phyloP scores from a whole-genome alignment of 495 filamentous ascomycete species.

The Penicillium malachiteum region DNA sequence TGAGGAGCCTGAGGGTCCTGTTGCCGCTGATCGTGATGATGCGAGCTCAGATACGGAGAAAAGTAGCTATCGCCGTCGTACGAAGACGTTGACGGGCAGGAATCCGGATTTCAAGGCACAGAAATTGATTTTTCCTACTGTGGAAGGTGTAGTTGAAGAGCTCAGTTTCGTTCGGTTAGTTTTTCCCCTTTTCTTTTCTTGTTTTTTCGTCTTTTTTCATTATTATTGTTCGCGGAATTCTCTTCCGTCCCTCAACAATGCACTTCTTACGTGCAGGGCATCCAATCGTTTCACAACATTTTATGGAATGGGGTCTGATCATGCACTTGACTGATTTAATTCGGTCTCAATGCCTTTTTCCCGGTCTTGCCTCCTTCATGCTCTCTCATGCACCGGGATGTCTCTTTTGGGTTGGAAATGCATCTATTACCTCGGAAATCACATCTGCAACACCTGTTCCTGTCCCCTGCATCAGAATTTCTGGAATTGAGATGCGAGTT shows the following conservation, averaged over 20 bases:
- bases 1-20: slow-evolving; percentile 49
- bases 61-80: slow-evolving; percentile 68
- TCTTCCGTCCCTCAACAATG: not conserved
- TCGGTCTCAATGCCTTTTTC: not conserved
- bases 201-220: slow-evolving; percentile 4
- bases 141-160: slow-evolving; percentile 69
- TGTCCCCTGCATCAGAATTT: slow-evolving; percentile 1
- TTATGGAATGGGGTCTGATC: too few relatives aligned
- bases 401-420: not conserved
- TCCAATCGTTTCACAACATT: not conserved
- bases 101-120: slow-evolving; percentile 72
- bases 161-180: slow-evolving; percentile 76
- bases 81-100: slow-evolving; percentile 57
- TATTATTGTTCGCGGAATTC: not conserved
- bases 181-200: slow-evolving; percentile 2
- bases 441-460: slow-evolving; percentile 10
- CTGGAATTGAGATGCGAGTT: not conserved
- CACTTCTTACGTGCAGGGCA: not conserved
- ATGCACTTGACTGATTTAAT: not conserved
- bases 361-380: not conserved
- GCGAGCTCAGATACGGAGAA: slow-evolving; percentile 46
- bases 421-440: not conserved
- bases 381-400: not conserved
- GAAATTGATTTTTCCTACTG: slow-evolving; percentile 57
- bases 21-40: slow-evolving; percentile 25